Evolutionary conservation across 352 stramenopile species (phyloP).

Genomic region (Blastocystis sp.): DNA sequence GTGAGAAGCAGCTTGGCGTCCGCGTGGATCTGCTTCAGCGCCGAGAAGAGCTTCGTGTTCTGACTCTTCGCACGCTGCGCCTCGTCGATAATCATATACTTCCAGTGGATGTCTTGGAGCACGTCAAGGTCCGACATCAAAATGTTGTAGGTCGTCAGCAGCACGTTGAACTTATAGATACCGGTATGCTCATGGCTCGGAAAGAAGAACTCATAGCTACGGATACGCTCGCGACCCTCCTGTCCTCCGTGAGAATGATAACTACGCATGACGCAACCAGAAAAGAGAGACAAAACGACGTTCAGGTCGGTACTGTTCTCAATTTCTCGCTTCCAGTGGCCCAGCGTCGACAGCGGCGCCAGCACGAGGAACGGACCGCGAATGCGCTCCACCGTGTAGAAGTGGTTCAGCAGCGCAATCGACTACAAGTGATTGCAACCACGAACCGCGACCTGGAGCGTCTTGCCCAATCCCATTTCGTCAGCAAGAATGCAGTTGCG

Average conservation of each 20-base stretch:
- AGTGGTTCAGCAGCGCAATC: constrained; percentile 69
- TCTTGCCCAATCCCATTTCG: constrained; percentile 68
- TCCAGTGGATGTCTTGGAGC: constrained; percentile 80
- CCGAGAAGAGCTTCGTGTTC: constrained; percentile 80
- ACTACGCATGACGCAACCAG: background rate
- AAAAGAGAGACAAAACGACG: constrained; percentile 78
- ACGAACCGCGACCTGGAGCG: constrained; percentile 56
- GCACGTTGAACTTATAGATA: constrained; percentile 82
- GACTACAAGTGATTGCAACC: background rate
- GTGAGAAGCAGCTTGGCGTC: constrained; percentile 79
- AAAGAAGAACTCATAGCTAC: constrained; percentile 88
- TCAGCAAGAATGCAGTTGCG: constrained; percentile 70
- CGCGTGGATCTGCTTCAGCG: constrained; percentile 69
- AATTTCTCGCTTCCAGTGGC: constrained; percentile 98
- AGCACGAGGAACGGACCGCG: constrained; percentile 92
- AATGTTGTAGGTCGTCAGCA: constrained; percentile 91
- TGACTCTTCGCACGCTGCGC: constrained; percentile 96
- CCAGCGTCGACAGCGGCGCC: constrained; percentile 86
- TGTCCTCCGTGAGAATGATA: constrained; percentile 48
- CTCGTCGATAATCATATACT: constrained; percentile 94
- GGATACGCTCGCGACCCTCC: constrained; percentile 77
- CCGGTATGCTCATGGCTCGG: constrained; percentile 66
- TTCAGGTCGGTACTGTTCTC: constrained; percentile 94
- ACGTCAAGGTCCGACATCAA: constrained; percentile 84
- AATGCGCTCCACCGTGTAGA: constrained; percentile 72